A percentile compares a stretch with the other conserved stretches of the same genome.
phyloP scores from a whole-genome alignment of 75 land plant species.

The Picea glauca region DNA sequence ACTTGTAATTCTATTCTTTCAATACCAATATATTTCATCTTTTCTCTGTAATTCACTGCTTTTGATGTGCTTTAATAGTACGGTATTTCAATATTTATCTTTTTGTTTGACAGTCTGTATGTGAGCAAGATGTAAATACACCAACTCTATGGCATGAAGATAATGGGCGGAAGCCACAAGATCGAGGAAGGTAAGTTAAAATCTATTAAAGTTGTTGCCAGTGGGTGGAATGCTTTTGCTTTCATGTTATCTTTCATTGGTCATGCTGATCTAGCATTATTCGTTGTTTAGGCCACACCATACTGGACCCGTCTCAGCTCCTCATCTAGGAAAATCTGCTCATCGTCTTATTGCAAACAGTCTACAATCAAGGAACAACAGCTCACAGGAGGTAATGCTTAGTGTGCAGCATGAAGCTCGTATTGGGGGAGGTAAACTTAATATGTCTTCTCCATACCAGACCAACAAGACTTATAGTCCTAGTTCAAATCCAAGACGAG shows the following conservation, averaged over 20 bases:
- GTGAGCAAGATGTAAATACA: constrained; percentile 62
- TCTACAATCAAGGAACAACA: constrained; percentile 21
- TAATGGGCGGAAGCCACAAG: constrained; percentile 54
- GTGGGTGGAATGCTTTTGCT: too few species aligned
- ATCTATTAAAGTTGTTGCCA: too few species aligned
- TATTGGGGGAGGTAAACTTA: background rate
- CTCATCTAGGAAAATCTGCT: constrained; percentile 32
- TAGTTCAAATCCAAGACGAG: background rate
- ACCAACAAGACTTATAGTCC: background rate
- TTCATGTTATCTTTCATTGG: too few species aligned
- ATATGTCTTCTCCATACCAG: background rate
- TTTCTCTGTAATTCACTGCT: too few species aligned
- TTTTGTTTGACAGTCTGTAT: constrained; percentile 24
- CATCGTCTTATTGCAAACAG: constrained; percentile 35
- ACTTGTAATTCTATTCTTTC: too few species aligned
- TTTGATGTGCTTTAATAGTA: too few species aligned
- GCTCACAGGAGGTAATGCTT: background rate
- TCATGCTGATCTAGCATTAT: too few species aligned
- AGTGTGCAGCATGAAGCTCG: background rate
- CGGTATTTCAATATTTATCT: too few species aligned
- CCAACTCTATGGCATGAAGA: constrained; percentile 96
- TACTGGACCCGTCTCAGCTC: constrained; percentile 16
- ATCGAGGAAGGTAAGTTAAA: constrained; percentile 36
- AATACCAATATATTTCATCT: too few species aligned
- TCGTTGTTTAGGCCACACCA: background rate